Evolutionary conservation across 371 early-diverging fungal species (phyloP), one percentile per base, ranked within the genome.

Genomic region (Nematocida ausubeli): DNA sequence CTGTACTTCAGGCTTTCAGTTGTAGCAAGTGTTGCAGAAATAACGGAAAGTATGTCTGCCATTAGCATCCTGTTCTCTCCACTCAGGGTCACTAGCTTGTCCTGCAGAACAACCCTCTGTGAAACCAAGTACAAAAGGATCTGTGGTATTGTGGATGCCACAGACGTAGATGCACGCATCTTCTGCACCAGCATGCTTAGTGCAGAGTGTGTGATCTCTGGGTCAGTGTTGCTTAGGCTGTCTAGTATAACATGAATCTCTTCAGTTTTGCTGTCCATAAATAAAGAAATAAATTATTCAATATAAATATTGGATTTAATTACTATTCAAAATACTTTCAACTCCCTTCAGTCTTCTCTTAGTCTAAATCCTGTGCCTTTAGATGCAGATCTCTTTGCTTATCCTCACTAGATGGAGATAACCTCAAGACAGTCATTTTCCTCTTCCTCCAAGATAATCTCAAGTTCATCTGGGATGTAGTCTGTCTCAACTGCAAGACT

Each of bases 21-120:
- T 14, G 58, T 73, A 49, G 82, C 58, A 16, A 44, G 51, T 14
- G 78, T 67, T 40, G 83, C 82, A 30, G 54, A 69, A 39, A 86
- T 81, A 0, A 82, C 81, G 40, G 80, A 80, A 12, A 86, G 49
- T 55, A 86, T 70, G 69, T 86, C 86, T 32, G 71, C 70, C 47
- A 84, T 39, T 7, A 72, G 50, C 60, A 52, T 72, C 58, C 62
- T 81, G 16, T 81, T 70, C 22, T 81, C 67, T 50, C 60, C 78
- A 3, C 12, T 3, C 3, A 85, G 24, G n/a, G 65, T 66, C 24
- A 7, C 40, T 51, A 75, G 49, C 35, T 34, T 35, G n/a, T 75
- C 67, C 34, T 64, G 80, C 9, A 75, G 63, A 22, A 58, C 28
- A 24, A 54, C 66, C 40, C 54, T 75, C 42, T 75, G 66, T 16